Base-by-base conservation (phyloP, 2,329 filamentous ascomycete genomes). In the Mariannaea elegans region DNA sequence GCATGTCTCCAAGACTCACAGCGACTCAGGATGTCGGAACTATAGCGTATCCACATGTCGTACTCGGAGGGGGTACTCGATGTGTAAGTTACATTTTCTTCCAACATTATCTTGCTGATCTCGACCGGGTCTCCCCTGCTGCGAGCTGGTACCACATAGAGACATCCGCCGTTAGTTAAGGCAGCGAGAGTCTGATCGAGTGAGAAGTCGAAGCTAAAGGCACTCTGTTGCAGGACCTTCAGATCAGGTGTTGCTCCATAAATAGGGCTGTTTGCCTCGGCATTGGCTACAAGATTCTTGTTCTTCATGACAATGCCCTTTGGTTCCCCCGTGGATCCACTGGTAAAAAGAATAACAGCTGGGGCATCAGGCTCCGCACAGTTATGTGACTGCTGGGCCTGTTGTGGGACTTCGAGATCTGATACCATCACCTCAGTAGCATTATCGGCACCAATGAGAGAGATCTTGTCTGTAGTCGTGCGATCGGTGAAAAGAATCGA, bases 291-390 rank as follows among this genome's bases (percentile, higher is more conserved):
- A 3, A 38, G 23, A 19, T 50, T 50, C 4, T 10, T 36, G 19
- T 38, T n/a, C 27, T 14, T 50, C 8, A 39, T 23, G 7, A 50
- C 16, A 12, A 50, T 16, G 19, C 32, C 47, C 21, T 50, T 50
- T 4, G 47, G 47, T 39, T 14, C 21, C 12, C 47, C 47, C 1
- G 47, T 50, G n/a, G 47, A 50, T 12, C 47, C 47, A 12, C 47
- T 50, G 21, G 47, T 50, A 19, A 27, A 50, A 19, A 50, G 32
- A 10, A 50, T 29, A 19, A 50, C n/a, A 23, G 47, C 47, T 10
- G 13, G 32, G 5, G 19, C 21, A 8, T 24, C 8, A 16, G 29
- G 32, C 4, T 39, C 19, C 13, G 46, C 31, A 13, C 12, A 19
- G 41, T 44, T 44, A 4, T 9, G 41, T 24, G 8, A 13, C 18